A percentile compares a stretch with the other conserved stretches of the same genome.
Conservation (phyloP, 2,329 filamentous ascomycete genomes). For the Paraconiothyrium brasiliense region DNA sequence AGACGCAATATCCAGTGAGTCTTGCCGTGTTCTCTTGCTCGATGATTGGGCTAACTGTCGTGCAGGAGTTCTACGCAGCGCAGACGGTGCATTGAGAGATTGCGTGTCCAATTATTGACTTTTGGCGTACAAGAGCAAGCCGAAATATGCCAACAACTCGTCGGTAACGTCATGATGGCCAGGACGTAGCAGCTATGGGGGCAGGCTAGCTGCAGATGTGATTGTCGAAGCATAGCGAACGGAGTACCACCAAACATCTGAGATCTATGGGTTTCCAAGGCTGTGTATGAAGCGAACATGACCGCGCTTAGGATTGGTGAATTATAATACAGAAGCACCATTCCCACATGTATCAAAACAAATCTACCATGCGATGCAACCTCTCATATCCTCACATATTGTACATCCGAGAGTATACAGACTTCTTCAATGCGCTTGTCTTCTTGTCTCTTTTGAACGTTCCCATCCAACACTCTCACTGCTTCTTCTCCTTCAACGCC, state of each 20-base stretch:
- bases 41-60: not conserved
- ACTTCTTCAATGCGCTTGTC: not conserved
- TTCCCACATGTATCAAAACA: not conserved
- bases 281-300: not conserved
- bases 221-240: conserved; percentile 2
- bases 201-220: not conserved
- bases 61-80: conserved; percentile 55
- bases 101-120: too few relatives aligned
- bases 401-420: conserved; percentile 9
- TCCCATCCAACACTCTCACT: not conserved
- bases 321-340: conserved; percentile 7
- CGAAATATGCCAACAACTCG: not conserved
- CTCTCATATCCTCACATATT: conserved; percentile 6
- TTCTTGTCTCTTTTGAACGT: too few relatives aligned
- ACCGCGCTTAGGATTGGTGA: not conserved
- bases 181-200: not conserved
- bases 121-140: not conserved
- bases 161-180: not conserved
- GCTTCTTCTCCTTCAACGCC: conserved; percentile 35
- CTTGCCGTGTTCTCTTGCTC: not conserved
- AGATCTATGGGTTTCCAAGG: not conserved
- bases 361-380: conserved; percentile 1
- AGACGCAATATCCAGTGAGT: conserved; percentile 79
- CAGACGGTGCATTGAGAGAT: conserved; percentile 48
- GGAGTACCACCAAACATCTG: not conserved